Evolutionary conservation across 495 filamentous ascomycete genomes (phyloP).

Genomic region (Aspergillus saccharolyticus): DNA sequence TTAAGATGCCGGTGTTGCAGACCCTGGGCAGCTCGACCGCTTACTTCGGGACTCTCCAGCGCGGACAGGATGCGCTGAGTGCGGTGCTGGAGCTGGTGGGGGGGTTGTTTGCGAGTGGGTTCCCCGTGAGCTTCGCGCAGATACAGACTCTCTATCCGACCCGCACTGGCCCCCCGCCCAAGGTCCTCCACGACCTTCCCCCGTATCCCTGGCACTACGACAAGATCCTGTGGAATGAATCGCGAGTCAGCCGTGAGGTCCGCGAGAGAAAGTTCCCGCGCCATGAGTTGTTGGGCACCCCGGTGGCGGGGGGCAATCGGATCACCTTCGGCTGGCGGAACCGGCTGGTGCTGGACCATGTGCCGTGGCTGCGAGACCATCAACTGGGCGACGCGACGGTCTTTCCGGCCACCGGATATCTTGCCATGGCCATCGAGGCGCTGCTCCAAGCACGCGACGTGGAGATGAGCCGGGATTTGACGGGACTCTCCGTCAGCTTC

Average conservation of each 20-base stretch:
- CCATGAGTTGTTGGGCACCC: slow-evolving; percentile 11
- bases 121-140: neutral
- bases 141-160: too few relatives aligned
- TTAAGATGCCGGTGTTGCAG: slow-evolving; percentile 6
- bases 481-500: slow-evolving; percentile 33
- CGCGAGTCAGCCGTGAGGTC: neutral
- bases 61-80: neutral
- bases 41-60: neutral
- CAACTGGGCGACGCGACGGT: slow-evolving; percentile 24
- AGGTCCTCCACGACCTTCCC: slow-evolving; percentile 6
- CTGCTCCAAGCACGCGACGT: slow-evolving; percentile 15
- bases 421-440: slow-evolving; percentile 54
- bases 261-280: neutral
- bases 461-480: slow-evolving; percentile 21
- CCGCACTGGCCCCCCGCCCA: neutral
- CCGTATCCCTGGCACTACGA: slow-evolving; percentile 9
- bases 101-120: neutral
- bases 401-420: slow-evolving; percentile 51
- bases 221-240: neutral
- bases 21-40: neutral
- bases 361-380: slow-evolving; percentile 18
- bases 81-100: slow-evolving; percentile 1
- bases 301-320: neutral
- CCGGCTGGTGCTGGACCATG: slow-evolving; percentile 10
- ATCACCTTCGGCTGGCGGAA: neutral